Evolutionary conservation across 805 yeast species (phyloP), one percentile per base, ranked within the genome.

Genomic region (Yarrowia phangngaensis): DNA sequence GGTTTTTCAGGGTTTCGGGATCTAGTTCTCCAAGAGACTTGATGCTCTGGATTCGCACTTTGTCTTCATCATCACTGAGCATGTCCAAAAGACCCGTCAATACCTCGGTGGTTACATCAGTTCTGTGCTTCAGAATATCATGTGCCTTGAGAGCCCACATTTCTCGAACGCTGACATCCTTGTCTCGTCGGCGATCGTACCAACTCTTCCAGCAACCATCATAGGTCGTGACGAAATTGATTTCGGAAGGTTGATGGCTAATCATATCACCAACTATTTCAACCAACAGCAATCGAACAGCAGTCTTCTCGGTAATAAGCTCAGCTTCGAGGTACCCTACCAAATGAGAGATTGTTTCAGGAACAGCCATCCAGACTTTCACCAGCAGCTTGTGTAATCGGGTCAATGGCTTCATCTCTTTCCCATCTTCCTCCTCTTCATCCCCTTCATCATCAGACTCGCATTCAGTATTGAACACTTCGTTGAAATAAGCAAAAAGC

Each of bases 311-410:
- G 51, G 78, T 78, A 11, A 50, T 23, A 31, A 88, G 66, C 55
- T 88, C 95, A 57, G 84, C 87, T 55, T 84, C 85, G 4, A 88
- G 68, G 45, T 85, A 73, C 0, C 95, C 92, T 71, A 84, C 76
- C 0, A 84, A 82, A 1, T 92, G 77, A 3, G 76, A 72, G 8
- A 85, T 68, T 15, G 84, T 66, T 36, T 83, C 92, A 0, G 96
- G 96, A 0, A 79, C 80, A 45, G 76, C 72, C 56, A 71, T 76
- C 95, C 96, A 89, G 2, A 88, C 67, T 52, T 80, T 81, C 2
- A 80, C 65, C 0, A 81, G 67, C 24, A 86, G 65, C 9, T 64
- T 70, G 58, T 87, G 95, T 3, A 84, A 69, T 58, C 80, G 81
- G 8, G 68, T 69, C 47, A 84, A 64, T 15, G 75, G 76, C 32